Percentiles rank a stretch among this genome's conserved stretches.
Conservation (phyloP, 2,329 filamentous ascomycete genomes). For the Aspergillus terreus region DNA sequence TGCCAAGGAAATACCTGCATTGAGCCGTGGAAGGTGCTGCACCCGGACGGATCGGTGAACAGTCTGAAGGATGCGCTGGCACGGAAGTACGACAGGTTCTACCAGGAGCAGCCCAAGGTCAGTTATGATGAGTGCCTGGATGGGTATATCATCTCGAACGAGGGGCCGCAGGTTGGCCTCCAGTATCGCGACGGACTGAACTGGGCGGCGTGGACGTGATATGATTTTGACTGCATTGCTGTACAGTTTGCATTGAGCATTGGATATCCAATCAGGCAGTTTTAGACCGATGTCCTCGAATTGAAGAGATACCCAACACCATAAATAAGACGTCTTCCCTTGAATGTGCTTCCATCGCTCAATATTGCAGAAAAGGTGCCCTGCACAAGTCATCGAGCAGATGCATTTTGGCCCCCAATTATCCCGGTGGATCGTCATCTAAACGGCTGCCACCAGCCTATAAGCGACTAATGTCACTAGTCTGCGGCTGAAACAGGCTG, state of each 20-base stretch:
- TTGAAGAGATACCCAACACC: too few relatives aligned
- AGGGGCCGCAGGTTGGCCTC: slow-evolving; percentile 28
- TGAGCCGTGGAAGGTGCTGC: slow-evolving; percentile 34
- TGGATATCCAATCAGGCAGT: not conserved
- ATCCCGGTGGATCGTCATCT: too few relatives aligned
- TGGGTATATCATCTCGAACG: slow-evolving; percentile 33
- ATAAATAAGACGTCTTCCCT: too few relatives aligned
- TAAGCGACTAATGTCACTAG: too few relatives aligned
- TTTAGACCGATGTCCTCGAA: not conserved
- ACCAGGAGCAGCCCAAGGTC: slow-evolving; percentile 28
- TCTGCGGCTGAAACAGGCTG: too few relatives aligned
- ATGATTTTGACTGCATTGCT: not conserved
- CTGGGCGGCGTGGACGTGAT: slow-evolving; percentile 14
- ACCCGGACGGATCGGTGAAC: slow-evolving; percentile 26
- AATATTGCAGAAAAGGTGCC: too few relatives aligned
- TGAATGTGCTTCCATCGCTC: too few relatives aligned
- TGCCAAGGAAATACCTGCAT: slow-evolving; percentile 34
- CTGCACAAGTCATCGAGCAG: too few relatives aligned
- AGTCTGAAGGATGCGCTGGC: slow-evolving; percentile 31
- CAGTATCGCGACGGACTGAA: slow-evolving; percentile 15
- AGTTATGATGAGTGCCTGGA: slow-evolving; percentile 31
- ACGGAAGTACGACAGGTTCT: slow-evolving; percentile 29
- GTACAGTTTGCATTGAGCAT: not conserved
- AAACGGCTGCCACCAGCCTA: too few relatives aligned
- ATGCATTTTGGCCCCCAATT: too few relatives aligned